Conservation (phyloP, 345 rosid genomes). For the Rhodamnia rubescens region DNA sequence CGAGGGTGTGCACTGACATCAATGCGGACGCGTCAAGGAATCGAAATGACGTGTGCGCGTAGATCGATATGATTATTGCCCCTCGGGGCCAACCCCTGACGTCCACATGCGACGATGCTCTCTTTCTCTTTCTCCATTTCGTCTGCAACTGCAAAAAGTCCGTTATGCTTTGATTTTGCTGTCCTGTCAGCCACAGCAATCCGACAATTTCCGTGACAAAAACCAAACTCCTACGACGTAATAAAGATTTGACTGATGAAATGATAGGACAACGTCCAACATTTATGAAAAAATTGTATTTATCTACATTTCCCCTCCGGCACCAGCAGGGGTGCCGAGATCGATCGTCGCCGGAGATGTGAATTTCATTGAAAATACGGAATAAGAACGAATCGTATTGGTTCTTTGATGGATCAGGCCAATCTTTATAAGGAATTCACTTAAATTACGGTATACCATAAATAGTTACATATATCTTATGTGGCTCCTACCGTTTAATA, state of each 20-base stretch:
- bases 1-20: neutral
- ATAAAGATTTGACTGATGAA: neutral
- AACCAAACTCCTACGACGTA: neutral
- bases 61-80: neutral
- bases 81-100: neutral
- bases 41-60: neutral
- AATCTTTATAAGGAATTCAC: neutral
- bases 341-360: neutral
- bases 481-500: neutral
- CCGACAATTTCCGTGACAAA: neutral
- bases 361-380: neutral
- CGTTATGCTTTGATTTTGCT: neutral
- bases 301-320: too few species aligned
- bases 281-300: neutral
- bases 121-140: neutral
- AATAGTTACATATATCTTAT: neutral
- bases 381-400: neutral
- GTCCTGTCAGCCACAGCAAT: neutral
- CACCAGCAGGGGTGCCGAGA: too few species aligned
- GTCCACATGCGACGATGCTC: neutral
- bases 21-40: neutral
- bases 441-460: neutral
- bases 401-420: neutral
- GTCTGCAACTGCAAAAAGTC: neutral
- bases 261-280: neutral